These are phyloP conservation scores for Symbiodinium natans DNA, from an alignment of 73 alveolate genomes.

Conservation along the genomic window DNA sequence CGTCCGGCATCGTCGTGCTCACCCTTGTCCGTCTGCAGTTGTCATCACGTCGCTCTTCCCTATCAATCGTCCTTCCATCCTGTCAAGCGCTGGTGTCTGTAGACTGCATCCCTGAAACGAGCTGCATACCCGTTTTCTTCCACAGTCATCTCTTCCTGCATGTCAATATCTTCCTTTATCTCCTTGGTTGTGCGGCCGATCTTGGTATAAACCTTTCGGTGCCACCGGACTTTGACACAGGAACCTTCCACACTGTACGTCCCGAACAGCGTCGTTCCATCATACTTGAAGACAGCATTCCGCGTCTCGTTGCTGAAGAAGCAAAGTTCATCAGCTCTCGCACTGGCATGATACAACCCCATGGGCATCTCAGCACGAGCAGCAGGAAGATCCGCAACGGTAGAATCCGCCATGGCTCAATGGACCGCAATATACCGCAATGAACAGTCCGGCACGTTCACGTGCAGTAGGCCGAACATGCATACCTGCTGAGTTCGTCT, in stretches of 20 bases:
- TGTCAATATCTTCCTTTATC: conserved; percentile 38
- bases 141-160: conserved; percentile 45
- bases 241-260: conserved; percentile 36
- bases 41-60: too few relatives aligned
- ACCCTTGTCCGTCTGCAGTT: too few relatives aligned
- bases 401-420: background rate
- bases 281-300: conserved; percentile 36
- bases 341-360: conserved; percentile 3
- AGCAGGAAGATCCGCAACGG: background rate
- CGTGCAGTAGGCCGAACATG: too few relatives aligned
- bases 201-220: conserved; percentile 43
- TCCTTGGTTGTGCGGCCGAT: conserved; percentile 36
- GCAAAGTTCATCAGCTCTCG: background rate
- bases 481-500: too few relatives aligned
- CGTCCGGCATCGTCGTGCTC: too few relatives aligned
- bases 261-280: conserved; percentile 22
- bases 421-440: too few relatives aligned
- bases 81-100: conserved; percentile 64
- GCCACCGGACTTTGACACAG: conserved; percentile 36
- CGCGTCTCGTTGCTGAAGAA: conserved; percentile 1
- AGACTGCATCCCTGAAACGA: conserved; percentile 45
- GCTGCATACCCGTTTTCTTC: conserved; percentile 45
- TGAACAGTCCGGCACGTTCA: too few relatives aligned
- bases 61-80: conserved; percentile 80
- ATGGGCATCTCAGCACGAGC: background rate